These are phyloP conservation scores for Trichosporon inkin DNA, from an alignment of 1,284 basidiomycete species.

Conservation along the genomic window DNA sequence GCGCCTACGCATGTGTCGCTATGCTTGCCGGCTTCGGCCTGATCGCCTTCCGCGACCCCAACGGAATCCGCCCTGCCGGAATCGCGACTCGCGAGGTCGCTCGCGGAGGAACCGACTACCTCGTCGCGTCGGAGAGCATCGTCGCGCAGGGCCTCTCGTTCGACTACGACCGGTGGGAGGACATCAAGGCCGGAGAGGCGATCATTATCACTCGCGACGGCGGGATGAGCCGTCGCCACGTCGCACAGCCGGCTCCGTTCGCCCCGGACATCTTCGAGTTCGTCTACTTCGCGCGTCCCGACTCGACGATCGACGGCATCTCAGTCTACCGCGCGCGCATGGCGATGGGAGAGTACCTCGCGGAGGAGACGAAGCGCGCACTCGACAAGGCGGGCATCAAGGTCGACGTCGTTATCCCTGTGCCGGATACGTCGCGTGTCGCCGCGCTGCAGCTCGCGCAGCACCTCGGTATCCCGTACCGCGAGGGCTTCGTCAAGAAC, in stretches of 20 bases:
- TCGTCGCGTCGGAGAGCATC: conserved; percentile 93
- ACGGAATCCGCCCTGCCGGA: conserved; percentile 91
- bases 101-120: conserved; percentile 67
- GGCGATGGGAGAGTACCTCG: conserved; percentile 98
- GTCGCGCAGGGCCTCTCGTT: conserved; percentile 93
- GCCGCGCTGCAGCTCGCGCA: conserved; percentile 95
- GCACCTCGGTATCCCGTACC: conserved; percentile 81
- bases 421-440: conserved; percentile 94
- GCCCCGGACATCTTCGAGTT: conserved; percentile 99
- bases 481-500: conserved; percentile 99
- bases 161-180: conserved; percentile 69
- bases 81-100: conserved; percentile 61
- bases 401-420: conserved; percentile 95
- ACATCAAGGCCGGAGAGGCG: conserved; percentile 89
- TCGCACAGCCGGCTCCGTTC: conserved; percentile 66
- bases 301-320: conserved; percentile 95
- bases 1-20: conserved; percentile 93
- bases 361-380: conserved; percentile 75
- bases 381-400: conserved; percentile 64
- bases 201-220: conserved; percentile 81
- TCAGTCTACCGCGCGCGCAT: conserved; percentile 96
- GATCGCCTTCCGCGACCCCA: conserved; percentile 98
- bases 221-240: conserved; percentile 67
- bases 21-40: conserved; percentile 99
- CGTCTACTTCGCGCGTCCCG: conserved; percentile 97